Evolutionary conservation across 331 rosid genomes (phyloP).

Genomic region (Malus hybrid): DNA sequence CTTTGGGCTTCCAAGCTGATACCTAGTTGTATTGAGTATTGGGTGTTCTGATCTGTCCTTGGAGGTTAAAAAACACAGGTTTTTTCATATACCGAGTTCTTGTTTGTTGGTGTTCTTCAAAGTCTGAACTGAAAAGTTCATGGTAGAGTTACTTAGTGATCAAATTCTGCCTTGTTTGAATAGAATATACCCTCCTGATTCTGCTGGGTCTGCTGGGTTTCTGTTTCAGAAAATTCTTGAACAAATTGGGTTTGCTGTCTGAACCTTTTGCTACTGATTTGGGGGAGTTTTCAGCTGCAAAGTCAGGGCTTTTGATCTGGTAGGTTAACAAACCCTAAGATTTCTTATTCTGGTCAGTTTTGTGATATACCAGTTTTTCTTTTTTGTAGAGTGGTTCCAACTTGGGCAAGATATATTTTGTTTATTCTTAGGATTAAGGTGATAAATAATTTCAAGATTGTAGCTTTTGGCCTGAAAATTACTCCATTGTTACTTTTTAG

Average conservation of each 20-base stretch:
- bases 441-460: conserved; percentile 19
- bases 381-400: conserved; percentile 10
- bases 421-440: conserved; percentile 10
- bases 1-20: conserved; percentile 19
- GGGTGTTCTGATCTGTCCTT: conserved; percentile 55
- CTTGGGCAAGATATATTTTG: conserved; percentile 16
- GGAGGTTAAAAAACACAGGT: conserved; percentile 9
- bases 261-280: conserved; percentile 13
- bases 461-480: conserved; percentile 22
- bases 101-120: conserved; percentile 1
- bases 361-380: conserved; percentile 6
- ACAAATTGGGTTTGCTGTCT: neutral
- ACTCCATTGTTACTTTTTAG: conserved; percentile 4
- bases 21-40: conserved; percentile 18
- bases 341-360: conserved; percentile 26
- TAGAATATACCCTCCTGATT: conserved; percentile 16
- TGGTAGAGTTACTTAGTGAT: conserved; percentile 13
- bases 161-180: conserved; percentile 13
- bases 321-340: conserved; percentile 1
- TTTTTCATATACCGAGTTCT: conserved; percentile 2
- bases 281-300: conserved; percentile 18
- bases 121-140: conserved; percentile 22
- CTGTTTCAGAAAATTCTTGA: conserved; percentile 13
- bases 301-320: conserved; percentile 26
- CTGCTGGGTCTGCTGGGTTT: neutral